These are phyloP conservation scores for Corynascus novoguineensis DNA, from an alignment of 495 filamentous ascomycete species.

Conservation along the genomic window DNA sequence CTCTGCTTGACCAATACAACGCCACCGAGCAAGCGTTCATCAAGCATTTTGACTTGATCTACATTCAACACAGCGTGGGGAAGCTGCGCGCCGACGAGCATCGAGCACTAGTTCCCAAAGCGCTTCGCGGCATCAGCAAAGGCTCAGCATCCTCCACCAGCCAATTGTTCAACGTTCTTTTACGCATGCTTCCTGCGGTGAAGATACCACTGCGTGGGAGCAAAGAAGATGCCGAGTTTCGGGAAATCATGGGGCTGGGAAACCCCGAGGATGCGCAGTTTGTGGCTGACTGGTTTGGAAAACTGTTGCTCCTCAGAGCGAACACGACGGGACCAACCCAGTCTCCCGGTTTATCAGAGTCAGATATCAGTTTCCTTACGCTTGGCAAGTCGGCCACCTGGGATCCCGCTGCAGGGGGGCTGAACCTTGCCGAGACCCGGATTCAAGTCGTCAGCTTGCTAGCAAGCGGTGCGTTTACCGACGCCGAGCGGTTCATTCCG, in stretches of 20 bases:
- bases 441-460: constrained; percentile 63
- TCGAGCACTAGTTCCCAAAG: constrained; percentile 59
- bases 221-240: constrained; percentile 66
- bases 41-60: constrained; percentile 81
- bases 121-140: constrained; percentile 67
- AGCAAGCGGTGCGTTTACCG: constrained; percentile 75
- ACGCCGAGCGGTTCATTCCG: constrained; percentile 74
- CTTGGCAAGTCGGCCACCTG: constrained; percentile 64
- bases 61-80: constrained; percentile 79
- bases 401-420: constrained; percentile 55
- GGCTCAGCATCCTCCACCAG: constrained; percentile 59
- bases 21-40: constrained; percentile 63
- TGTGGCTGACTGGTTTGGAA: constrained; percentile 70
- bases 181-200: constrained; percentile 67
- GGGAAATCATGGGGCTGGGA: constrained; percentile 60
- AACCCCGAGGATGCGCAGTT: constrained; percentile 62
- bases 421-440: constrained; percentile 64
- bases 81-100: constrained; percentile 52
- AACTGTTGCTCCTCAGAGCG: constrained; percentile 66
- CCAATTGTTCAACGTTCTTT: constrained; percentile 78
- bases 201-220: constrained; percentile 69
- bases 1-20: constrained; percentile 86
- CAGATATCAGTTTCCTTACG: constrained; percentile 70
- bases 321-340: constrained; percentile 29
- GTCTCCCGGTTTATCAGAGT: constrained; percentile 63